phyloP scores from a whole-genome alignment of 129 eudicot species.

The Gnaphalium uliginosum region DNA sequence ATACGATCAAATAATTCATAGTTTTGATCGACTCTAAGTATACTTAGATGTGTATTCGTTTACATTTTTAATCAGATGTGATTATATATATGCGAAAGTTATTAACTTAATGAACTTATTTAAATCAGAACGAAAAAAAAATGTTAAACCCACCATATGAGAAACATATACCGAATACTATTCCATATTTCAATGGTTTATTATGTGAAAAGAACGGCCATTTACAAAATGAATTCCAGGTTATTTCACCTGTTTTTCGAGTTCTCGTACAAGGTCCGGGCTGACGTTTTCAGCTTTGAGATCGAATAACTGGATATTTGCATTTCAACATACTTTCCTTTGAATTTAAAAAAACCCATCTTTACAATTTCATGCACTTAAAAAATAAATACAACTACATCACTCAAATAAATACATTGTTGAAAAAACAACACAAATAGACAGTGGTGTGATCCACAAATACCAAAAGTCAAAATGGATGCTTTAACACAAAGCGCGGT shows the following conservation, averaged over 20 bases:
- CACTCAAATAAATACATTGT: background rate
- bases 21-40: no score
- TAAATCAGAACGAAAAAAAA: no score
- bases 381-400: conserved; percentile 19
- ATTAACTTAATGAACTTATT: no score
- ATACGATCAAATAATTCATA: no score
- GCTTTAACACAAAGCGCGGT: background rate
- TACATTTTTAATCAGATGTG: no score
- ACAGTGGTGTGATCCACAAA: conserved; percentile 3
- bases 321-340: background rate
- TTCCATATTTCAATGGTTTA: no score
- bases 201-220: no score
- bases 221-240: no score
- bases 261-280: background rate
- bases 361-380: background rate
- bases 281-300: background rate
- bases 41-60: no score
- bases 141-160: no score
- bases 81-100: no score
- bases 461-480: background rate
- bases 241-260: background rate
- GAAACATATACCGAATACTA: no score
- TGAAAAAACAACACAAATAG: conserved; percentile 12
- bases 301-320: background rate
- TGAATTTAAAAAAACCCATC: background rate